phyloP scores from a whole-genome alignment of 345 rosid genomes.

The Laguncularia racemosa region DNA sequence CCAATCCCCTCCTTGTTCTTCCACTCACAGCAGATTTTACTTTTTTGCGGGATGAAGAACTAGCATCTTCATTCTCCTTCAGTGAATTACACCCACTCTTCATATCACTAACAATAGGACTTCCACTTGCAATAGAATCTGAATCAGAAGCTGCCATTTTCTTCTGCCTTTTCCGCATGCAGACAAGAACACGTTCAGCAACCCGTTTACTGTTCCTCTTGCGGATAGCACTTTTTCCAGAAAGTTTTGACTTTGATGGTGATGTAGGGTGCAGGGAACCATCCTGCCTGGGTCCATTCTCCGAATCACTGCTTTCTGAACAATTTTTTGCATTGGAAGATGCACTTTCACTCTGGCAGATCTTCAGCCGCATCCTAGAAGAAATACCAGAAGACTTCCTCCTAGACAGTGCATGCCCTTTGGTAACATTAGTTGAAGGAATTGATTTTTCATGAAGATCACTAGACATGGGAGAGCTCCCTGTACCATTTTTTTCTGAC shows the following conservation, averaged over 20 bases:
- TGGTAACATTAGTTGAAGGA: slow-evolving; percentile 50
- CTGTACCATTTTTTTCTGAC: slow-evolving; percentile 31
- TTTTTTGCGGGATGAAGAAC: slow-evolving; percentile 66
- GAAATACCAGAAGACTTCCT: slow-evolving; percentile 50
- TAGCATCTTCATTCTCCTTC: slow-evolving; percentile 77
- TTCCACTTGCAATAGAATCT: slow-evolving; percentile 67
- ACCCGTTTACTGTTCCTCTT: slow-evolving; percentile 91
- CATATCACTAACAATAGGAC: slow-evolving; percentile 33
- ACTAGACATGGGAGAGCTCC: slow-evolving; percentile 27
- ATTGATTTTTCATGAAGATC: slow-evolving; percentile 41
- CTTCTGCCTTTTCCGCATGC: slow-evolving; percentile 84
- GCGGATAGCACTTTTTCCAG: slow-evolving; percentile 47
- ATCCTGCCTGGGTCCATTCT: slow-evolving; percentile 52
- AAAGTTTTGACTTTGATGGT: slow-evolving; percentile 52
- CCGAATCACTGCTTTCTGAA: slow-evolving; percentile 88
- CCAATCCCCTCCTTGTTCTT: slow-evolving; percentile 48
- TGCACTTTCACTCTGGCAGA: slow-evolving; percentile 86
- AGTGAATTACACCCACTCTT: slow-evolving; percentile 40
- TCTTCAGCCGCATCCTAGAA: slow-evolving; percentile 41
- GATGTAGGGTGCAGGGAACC: slow-evolving; percentile 33
- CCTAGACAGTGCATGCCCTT: slow-evolving; percentile 28
- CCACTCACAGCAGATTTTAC: slow-evolving; percentile 41
- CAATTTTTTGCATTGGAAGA: slow-evolving; percentile 76
- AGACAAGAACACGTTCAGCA: slow-evolving; percentile 66
- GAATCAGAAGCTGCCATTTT: slow-evolving; percentile 60